phyloP scores from a whole-genome alignment of 495 filamentous ascomycete species.

The Penicillium flavigenum region DNA sequence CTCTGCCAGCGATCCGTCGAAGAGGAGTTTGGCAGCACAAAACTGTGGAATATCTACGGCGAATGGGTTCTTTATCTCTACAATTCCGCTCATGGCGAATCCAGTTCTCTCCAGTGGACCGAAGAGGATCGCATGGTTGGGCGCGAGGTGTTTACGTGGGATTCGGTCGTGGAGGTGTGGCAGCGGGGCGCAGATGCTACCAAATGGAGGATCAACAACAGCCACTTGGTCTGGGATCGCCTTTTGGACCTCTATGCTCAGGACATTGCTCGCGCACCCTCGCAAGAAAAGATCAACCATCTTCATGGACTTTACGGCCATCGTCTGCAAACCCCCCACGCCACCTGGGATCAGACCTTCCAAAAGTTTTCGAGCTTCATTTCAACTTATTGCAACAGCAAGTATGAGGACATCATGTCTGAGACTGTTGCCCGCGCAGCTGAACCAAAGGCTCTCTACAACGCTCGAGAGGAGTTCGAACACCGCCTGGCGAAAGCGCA shows the following conservation, averaged over 20 bases:
- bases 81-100: constrained; percentile 56
- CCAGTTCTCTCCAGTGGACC: constrained; percentile 61
- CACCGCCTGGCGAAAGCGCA: constrained; percentile 59
- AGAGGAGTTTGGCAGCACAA: constrained; percentile 80
- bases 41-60: constrained; percentile 85
- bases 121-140: constrained; percentile 74
- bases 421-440: constrained; percentile 62
- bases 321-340: constrained; percentile 76
- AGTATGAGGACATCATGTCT: constrained; percentile 80
- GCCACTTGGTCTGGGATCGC: constrained; percentile 85
- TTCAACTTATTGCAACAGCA: constrained; percentile 68
- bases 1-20: constrained; percentile 74
- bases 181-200: constrained; percentile 74
- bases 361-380: constrained; percentile 79
- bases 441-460: constrained; percentile 68
- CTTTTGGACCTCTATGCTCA: constrained; percentile 60
- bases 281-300: constrained; percentile 58
- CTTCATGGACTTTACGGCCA: constrained; percentile 69
- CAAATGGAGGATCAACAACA: constrained; percentile 78
- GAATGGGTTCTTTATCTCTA: constrained; percentile 82
- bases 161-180: constrained; percentile 75
- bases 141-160: constrained; percentile 75
- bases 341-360: constrained; percentile 81
- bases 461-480: constrained; percentile 69
- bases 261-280: constrained; percentile 60